phyloP scores from a whole-genome alignment of 352 stramenopile species.

The Globisporangium emineosum region DNA sequence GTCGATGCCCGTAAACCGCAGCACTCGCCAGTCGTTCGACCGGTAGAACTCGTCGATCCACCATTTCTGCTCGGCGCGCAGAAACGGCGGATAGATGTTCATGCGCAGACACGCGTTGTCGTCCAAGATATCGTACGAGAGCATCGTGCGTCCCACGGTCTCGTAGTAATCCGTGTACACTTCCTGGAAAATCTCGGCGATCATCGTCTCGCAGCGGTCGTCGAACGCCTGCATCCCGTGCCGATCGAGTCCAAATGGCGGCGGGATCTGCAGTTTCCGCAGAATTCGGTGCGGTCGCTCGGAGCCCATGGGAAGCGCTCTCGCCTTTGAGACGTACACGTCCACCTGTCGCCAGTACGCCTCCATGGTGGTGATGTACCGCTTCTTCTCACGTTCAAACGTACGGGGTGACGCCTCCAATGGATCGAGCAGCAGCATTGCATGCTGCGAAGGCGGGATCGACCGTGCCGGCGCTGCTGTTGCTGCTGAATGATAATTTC shows the following conservation, averaged over 20 bases:
- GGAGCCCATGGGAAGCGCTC: constrained; percentile 56
- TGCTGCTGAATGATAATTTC: neutral
- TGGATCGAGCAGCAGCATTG: constrained; percentile 35
- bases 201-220: constrained; percentile 60
- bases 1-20: constrained; percentile 76
- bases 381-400: constrained; percentile 77
- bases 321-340: constrained; percentile 42
- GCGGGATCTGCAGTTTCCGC: constrained; percentile 64
- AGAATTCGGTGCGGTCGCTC: constrained; percentile 66
- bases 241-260: constrained; percentile 40
- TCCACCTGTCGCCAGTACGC: constrained; percentile 85
- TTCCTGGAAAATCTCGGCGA: constrained; percentile 74
- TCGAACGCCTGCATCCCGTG: constrained; percentile 49
- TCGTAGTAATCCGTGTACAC: constrained; percentile 78
- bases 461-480: neutral
- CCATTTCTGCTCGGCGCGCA: constrained; percentile 82
- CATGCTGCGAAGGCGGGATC: constrained; percentile 20
- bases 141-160: constrained; percentile 72
- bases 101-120: constrained; percentile 58
- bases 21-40: constrained; percentile 74
- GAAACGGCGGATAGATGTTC: constrained; percentile 80
- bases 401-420: constrained; percentile 55
- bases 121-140: constrained; percentile 89
- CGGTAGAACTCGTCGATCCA: constrained; percentile 79
- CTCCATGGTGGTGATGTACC: constrained; percentile 78